phyloP scores from a whole-genome alignment of 768 basidiomycete genomes.

The Mycena latifolia region DNA sequence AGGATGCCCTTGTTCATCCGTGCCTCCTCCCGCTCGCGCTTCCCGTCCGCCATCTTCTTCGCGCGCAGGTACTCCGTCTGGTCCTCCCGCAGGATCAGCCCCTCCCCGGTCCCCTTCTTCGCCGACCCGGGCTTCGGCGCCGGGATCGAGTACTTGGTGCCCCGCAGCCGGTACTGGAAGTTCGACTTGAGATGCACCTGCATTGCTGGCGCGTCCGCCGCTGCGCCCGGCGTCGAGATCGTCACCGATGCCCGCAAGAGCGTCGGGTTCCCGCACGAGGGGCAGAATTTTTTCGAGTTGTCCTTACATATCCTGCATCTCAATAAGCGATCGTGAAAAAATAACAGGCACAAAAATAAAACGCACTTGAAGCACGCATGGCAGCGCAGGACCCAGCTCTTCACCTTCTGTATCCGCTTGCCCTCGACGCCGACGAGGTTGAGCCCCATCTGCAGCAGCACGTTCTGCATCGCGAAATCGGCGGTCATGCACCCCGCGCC shows the following conservation, averaged over 20 bases:
- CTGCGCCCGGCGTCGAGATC: slow-evolving; percentile 73
- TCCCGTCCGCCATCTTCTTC: slow-evolving; percentile 79
- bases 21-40: slow-evolving; percentile 83
- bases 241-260: slow-evolving; percentile 94
- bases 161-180: slow-evolving; percentile 93
- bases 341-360: neutral
- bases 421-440: slow-evolving; percentile 92
- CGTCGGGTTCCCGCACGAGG: slow-evolving; percentile 95
- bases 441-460: slow-evolving; percentile 93
- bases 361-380: slow-evolving; percentile 99
- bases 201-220: slow-evolving; percentile 74
- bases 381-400: slow-evolving; percentile 96
- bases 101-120: slow-evolving; percentile 84
- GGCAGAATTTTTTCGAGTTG: slow-evolving; percentile 94
- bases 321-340: slow-evolving; percentile 5
- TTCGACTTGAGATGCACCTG: slow-evolving; percentile 95
- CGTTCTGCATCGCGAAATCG: slow-evolving; percentile 99
- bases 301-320: slow-evolving; percentile 91
- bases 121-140: slow-evolving; percentile 90
- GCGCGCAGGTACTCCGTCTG: slow-evolving; percentile 90
- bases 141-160: slow-evolving; percentile 94
- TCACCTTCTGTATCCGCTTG: slow-evolving; percentile 89
- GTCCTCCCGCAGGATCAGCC: slow-evolving; percentile 93
- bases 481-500: slow-evolving; percentile 95
- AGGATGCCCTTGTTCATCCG: slow-evolving; percentile 76